Conservation (phyloP, 768 basidiomycete genomes). For the Tylopilus cervinicoccineus region DNA sequence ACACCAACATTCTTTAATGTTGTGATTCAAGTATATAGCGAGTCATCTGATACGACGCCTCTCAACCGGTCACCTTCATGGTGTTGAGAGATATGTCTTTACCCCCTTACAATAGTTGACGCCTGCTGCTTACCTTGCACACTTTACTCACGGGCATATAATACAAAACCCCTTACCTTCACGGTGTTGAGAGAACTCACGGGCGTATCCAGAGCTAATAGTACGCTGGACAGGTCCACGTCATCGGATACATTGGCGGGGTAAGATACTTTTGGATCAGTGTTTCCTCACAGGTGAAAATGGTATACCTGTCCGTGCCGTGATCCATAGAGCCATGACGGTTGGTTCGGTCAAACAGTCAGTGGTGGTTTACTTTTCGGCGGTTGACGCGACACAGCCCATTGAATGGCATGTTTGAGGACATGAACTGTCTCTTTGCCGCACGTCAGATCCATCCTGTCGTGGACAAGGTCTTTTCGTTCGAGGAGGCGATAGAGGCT, state of each 20-base stretch:
- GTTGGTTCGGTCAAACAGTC: constrained; percentile 59
- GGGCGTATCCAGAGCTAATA: too few species aligned
- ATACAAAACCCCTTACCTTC: too few species aligned
- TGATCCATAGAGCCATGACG: constrained; percentile 38
- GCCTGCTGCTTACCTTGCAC: too few species aligned
- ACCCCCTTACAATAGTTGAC: too few species aligned
- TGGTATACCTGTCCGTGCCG: constrained; percentile 30
- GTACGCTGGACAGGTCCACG: constrained; percentile 42
- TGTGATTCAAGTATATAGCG: too few species aligned
- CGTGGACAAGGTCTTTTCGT: constrained; percentile 55
- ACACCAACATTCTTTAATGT: too few species aligned
- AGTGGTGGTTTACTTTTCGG: constrained; percentile 15
- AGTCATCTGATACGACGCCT: too few species aligned
- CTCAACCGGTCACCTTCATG: too few species aligned
- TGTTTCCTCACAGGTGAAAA: constrained; percentile 5
- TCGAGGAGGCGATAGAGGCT: constrained; percentile 49
- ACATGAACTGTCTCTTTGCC: constrained; percentile 47
- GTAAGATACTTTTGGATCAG: constrained; percentile 20
- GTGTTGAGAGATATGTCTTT: too few species aligned
- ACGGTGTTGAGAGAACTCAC: too few species aligned
- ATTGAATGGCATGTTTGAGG: constrained; percentile 33
- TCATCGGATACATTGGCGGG: constrained; percentile 50
- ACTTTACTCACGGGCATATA: too few species aligned
- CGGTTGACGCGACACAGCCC: background rate
- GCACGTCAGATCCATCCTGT: constrained; percentile 46